These are phyloP conservation scores for Phytopythium sindhum DNA, from an alignment of 352 stramenopile species.

Conservation along the genomic window DNA sequence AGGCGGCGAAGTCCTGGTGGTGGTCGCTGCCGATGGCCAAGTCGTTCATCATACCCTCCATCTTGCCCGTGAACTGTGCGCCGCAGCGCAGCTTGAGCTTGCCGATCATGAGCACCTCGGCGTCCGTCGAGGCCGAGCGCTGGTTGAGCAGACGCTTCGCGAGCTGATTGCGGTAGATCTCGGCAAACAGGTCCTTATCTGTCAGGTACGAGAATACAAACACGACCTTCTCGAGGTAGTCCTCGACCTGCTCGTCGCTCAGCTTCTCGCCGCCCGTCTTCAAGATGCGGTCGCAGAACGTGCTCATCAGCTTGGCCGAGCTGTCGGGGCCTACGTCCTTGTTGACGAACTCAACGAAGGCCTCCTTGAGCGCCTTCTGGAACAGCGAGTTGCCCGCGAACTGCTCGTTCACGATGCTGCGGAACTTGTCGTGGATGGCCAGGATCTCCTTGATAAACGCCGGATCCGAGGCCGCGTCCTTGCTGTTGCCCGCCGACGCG, in stretches of 20 bases:
- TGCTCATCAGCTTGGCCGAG: constrained; percentile 99
- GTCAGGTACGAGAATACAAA: constrained; percentile 99
- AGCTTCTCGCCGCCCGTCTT: constrained; percentile 98
- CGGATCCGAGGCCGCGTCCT: constrained; percentile 91
- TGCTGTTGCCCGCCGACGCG: constrained; percentile 88
- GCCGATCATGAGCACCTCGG: constrained; percentile 98
- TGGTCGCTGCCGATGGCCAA: constrained; percentile 96
- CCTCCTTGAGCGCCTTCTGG: constrained; percentile 99
- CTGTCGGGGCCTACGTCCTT: constrained; percentile 96
- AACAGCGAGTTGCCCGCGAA: constrained; percentile 97
- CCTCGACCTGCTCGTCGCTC: constrained; percentile 95
- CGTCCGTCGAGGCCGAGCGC: constrained; percentile 96
- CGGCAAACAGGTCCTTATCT: constrained; percentile 99
- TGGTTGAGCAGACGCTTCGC: constrained; percentile 98
- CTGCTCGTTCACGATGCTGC: constrained; percentile 95
- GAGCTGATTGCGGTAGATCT: constrained; percentile 99
- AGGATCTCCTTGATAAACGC: constrained; percentile 99
- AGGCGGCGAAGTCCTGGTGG: constrained; percentile 94
- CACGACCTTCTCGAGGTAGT: constrained; percentile 97
- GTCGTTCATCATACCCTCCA: constrained; percentile 99
- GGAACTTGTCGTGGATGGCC: constrained; percentile 97
- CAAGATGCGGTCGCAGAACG: constrained; percentile 98
- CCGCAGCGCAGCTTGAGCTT: constrained; percentile 99
- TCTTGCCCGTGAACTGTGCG: constrained; percentile 98
- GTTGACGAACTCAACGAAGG: constrained; percentile 99